Base-by-base conservation (phyloP, 2,329 filamentous ascomycete genomes). In the Curvularia eragrostidis region DNA sequence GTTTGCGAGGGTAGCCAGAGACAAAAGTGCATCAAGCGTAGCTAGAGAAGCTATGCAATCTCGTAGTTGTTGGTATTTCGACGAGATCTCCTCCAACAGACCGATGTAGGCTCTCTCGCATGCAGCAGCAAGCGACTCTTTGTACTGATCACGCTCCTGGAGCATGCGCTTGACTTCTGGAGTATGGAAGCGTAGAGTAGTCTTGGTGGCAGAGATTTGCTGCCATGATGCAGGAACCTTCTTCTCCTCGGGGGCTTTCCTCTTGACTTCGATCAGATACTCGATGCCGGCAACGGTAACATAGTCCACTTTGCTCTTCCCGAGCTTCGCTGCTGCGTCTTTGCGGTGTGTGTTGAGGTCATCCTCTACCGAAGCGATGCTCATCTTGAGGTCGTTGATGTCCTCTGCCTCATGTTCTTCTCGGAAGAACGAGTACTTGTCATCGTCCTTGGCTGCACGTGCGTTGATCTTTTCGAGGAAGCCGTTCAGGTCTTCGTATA, bases 201-300 rank as follows among this genome's bases (percentile, higher is more conserved):
- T 92, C 77, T 98, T 98, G 6, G 95, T 99, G 48, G 94, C 93
- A 56, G 90, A 96, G 69, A 98, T 91, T 77, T 99, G 98, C 63
- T 86, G 84, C 95, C 95, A 99, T 0, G 91, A 96, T 3, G 95
- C 94, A 0, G 95, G 95, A 0, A 99, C 92, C 56, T 89, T 87
- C 74, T 93, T 95, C 59, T 97, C 84, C 52, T 91, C 86, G 0
- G 65, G 64, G 24, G 72, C 69, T 1, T 84, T 83, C 75, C 96
- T 97, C 65, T 91, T 84, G 5, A 99, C 90, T 77, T 98, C 95
- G 68, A 99, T 91, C 19, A 99, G 85, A 73, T 92, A 99, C 74
- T 98, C 95, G 66, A 98, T 96, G 7, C 93, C 93, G 1, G 92
- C 86, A 7, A 95, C 91, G 0, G 91, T 95, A 24, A 88, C 87